Base-by-base conservation (phyloP, 345 rosid genomes). In the Alliaria petiolata region DNA sequence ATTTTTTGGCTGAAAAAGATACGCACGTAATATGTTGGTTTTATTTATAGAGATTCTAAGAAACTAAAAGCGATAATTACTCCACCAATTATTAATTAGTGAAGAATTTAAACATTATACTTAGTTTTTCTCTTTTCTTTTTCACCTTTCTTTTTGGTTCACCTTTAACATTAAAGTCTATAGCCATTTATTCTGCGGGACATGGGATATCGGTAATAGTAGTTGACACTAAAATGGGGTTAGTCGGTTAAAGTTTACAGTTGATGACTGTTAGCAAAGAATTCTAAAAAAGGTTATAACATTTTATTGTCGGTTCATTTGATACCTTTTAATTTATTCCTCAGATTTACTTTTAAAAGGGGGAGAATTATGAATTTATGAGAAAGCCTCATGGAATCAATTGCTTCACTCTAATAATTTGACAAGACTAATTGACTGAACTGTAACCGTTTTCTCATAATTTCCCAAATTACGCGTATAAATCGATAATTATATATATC, bases 201-300 rank as follows among this genome's bases (percentile, higher is more conserved):
- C 39, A 63, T 17, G 25, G 30, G 16, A 47, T 56, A n/a, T 1
- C 25, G 25, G 43, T 34, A 17, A 31, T 12, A n/a, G 35, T 35
- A 49, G 49, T 67, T 16, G 16, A 26, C 22, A 11, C 13, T 7
- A 49, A 28, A 53, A 53, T 53, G 31, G 15, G n/a, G 15, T 22
- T 11, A 36, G 57, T 38, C 65, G 38, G 74, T 46, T 69, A 57
- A 69, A 56, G 57, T 57, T 69, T 45, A 46, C 65, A 45, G 74
- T 69, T 34, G 57, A 45, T 57, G 19, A 45, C 39, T 34, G 57
- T 69, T 45, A 25, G 46, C 11, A 46, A n/a, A 69, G 12, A 34
- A 38, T 49, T 39, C 50, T 28, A 16, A 60, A 70, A 60, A 28
- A 25, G 60, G 67, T 70, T 49, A 42, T 17, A 65, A n/a, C n/a